These are phyloP conservation scores for Cicer bijugum DNA, from an alignment of 306 rosid species.

Conservation along the genomic window DNA sequence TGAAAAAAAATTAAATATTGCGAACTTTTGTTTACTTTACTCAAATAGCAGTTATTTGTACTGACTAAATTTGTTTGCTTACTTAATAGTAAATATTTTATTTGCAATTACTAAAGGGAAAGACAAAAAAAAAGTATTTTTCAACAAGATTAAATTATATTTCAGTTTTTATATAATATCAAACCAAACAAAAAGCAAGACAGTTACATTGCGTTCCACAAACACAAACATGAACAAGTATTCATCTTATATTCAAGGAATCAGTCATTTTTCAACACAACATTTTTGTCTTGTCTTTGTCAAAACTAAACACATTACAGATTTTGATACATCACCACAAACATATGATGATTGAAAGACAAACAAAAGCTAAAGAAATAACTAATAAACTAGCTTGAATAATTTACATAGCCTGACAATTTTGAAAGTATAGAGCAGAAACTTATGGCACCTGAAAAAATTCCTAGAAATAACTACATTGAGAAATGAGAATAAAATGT, in stretches of 20 bases:
- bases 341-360: constrained; percentile 4
- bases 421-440: constrained; percentile 9
- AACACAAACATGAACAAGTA: not conserved
- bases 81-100: too few relatives aligned
- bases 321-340: constrained; percentile 3
- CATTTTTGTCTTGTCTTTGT: not conserved
- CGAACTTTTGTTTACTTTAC: too few relatives aligned
- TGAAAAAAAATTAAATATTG: too few relatives aligned
- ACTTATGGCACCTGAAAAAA: constrained; percentile 15
- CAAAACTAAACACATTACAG: constrained; percentile 14
- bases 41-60: too few relatives aligned
- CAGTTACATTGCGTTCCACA: not conserved
- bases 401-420: constrained; percentile 2
- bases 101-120: not conserved
- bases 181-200: not conserved
- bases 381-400: not conserved
- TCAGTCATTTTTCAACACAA: constrained; percentile 27
- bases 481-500: constrained; percentile 2
- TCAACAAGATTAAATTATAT: not conserved
- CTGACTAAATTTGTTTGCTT: too few relatives aligned
- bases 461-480: not conserved
- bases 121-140: not conserved
- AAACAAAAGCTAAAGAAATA: not conserved
- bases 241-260: not conserved
- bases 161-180: too few relatives aligned